Evolutionary conservation across 2,329 filamentous ascomycete genomes (phyloP).

Genomic region (Xylariaceae sp.): DNA sequence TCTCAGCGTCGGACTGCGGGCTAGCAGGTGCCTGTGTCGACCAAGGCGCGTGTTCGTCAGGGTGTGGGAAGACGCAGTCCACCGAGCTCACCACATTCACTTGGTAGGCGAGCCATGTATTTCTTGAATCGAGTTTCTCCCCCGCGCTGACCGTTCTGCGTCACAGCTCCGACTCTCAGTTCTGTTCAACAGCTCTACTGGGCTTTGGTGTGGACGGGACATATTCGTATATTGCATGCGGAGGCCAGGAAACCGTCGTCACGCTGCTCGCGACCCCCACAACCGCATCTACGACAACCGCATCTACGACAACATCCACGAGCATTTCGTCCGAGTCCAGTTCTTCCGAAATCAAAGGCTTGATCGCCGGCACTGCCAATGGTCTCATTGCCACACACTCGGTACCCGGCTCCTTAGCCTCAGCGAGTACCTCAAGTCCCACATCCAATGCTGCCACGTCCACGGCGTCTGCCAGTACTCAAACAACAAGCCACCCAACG

Average conservation of each 20-base stretch:
- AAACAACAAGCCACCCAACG: conserved; percentile 9
- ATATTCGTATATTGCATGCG: conserved; percentile 29
- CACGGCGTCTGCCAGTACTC: background rate
- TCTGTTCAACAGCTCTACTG: conserved; percentile 27
- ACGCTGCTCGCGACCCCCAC: conserved; percentile 8
- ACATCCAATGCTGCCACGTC: background rate
- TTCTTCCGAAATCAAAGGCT: too few relatives aligned
- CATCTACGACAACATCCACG: background rate
- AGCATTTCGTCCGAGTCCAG: too few relatives aligned
- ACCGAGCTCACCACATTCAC: conserved; percentile 25
- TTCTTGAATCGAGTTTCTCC: background rate
- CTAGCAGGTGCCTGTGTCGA: conserved; percentile 30
- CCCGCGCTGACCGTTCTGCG: background rate
- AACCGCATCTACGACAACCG: conserved; percentile 4
- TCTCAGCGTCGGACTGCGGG: conserved; percentile 29
- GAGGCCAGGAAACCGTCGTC: conserved; percentile 16
- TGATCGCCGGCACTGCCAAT: too few relatives aligned
- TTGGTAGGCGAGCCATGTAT: conserved; percentile 21
- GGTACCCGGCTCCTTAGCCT: background rate
- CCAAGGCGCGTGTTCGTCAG: conserved; percentile 20
- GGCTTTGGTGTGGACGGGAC: conserved; percentile 23
- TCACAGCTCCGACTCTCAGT: background rate
- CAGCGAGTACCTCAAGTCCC: background rate
- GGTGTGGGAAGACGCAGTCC: conserved; percentile 23
- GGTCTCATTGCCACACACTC: background rate